Evolutionary conservation across 768 basidiomycete genomes (phyloP).

Genomic region (Gyrodon lividus): DNA sequence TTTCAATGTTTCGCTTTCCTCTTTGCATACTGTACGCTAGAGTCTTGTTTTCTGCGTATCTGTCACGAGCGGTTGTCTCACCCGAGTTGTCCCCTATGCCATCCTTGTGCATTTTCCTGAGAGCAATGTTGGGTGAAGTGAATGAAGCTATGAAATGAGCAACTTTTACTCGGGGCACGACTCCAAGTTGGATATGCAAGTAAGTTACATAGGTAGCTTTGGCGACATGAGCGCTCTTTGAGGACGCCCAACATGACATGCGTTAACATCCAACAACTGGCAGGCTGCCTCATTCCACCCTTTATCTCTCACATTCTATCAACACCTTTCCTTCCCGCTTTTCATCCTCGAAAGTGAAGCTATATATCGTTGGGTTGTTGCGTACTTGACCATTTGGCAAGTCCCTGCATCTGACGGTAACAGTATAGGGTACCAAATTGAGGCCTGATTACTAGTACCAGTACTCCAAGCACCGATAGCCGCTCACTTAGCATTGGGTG

Average conservation of each 20-base stretch:
- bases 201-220: neutral
- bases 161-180: too few relatives aligned
- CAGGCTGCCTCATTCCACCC: neutral
- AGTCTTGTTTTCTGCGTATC: slow-evolving; percentile 29
- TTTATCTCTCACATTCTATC: neutral
- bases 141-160: too few relatives aligned
- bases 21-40: slow-evolving; percentile 48
- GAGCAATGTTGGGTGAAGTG: too few relatives aligned
- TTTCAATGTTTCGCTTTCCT: slow-evolving; percentile 20
- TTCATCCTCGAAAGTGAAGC: neutral
- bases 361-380: neutral
- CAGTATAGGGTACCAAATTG: neutral
- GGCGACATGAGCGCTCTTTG: slow-evolving; percentile 1
- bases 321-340: neutral
- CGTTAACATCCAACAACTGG: neutral
- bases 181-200: too few relatives aligned
- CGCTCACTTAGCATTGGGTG: neutral
- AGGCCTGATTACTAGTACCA: neutral
- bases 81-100: neutral
- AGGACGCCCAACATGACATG: slow-evolving; percentile 6
- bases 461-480: neutral
- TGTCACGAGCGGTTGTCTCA: slow-evolving; percentile 5
- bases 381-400: too few relatives aligned
- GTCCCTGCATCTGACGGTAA: too few relatives aligned
- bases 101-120: too few relatives aligned